Evolutionary conservation across 2,329 filamentous ascomycete genomes (phyloP).

Genomic region (Ilyonectria robusta): DNA sequence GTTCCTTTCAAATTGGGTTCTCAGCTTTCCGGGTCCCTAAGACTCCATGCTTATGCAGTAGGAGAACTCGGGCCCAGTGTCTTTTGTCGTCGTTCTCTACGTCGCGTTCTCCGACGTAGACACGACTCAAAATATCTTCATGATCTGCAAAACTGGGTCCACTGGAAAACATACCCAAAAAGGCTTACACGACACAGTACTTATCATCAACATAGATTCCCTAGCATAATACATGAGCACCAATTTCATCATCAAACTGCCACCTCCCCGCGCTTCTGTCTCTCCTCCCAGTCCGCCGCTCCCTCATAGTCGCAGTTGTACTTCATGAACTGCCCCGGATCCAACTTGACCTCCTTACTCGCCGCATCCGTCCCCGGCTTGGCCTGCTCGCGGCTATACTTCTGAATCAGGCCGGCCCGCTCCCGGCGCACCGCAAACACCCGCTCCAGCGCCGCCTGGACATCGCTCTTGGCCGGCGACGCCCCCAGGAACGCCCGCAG

Average conservation of each 20-base stretch:
- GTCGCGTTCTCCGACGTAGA: neutral
- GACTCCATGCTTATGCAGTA: neutral
- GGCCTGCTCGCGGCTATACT: conserved; percentile 40
- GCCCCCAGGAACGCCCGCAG: conserved; percentile 10
- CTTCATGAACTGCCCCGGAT: conserved; percentile 40
- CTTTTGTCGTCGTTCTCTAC: neutral
- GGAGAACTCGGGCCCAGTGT: neutral
- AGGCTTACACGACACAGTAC: no score
- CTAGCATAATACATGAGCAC: neutral
- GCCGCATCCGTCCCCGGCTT: conserved; percentile 36
- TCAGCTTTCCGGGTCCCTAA: neutral
- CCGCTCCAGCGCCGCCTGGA: conserved; percentile 17
- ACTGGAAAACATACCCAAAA: no score
- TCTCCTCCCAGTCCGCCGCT: conserved; percentile 38
- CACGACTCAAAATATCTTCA: neutral
- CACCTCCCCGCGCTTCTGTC: conserved; percentile 23
- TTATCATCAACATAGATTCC: neutral
- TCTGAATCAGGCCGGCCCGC: conserved; percentile 37
- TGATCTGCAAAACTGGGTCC: no score
- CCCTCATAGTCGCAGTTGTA: conserved; percentile 43
- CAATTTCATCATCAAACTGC: neutral
- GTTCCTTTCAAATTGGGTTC: neutral
- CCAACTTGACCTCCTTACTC: conserved; percentile 36
- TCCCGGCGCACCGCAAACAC: conserved; percentile 32
- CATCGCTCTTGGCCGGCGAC: conserved; percentile 7